These are phyloP conservation scores for Myxozyma geophila DNA, from an alignment of 805 yeast genomes.

Conservation along the genomic window DNA sequence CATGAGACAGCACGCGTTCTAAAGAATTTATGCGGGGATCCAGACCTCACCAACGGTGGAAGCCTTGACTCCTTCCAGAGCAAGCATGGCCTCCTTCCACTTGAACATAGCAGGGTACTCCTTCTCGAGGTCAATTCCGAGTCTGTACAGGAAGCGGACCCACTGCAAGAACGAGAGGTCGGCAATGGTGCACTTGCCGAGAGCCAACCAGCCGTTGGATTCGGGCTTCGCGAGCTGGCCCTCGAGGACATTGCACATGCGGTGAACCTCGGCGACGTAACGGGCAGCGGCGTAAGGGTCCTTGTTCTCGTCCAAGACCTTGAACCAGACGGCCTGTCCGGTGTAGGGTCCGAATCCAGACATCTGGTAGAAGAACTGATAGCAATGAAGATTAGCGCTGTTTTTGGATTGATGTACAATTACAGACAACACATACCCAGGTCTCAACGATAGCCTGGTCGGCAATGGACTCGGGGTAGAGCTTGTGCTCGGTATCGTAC, in stretches of 20 bases:
- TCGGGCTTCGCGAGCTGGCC: slow-evolving; percentile 86
- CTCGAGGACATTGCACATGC: slow-evolving; percentile 86
- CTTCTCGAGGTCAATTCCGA: slow-evolving; percentile 77
- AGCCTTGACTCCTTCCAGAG: slow-evolving; percentile 74
- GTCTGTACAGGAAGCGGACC: slow-evolving; percentile 87
- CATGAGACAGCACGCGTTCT: background rate
- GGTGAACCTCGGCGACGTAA: slow-evolving; percentile 81
- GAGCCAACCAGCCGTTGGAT: slow-evolving; percentile 86
- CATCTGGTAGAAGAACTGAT: slow-evolving; percentile 35
- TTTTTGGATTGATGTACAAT: background rate
- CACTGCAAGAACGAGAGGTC: slow-evolving; percentile 89
- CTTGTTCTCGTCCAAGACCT: slow-evolving; percentile 77
- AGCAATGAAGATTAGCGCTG: background rate
- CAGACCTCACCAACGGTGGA: slow-evolving; percentile 36
- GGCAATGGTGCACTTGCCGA: slow-evolving; percentile 75
- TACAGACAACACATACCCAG: slow-evolving; percentile 21
- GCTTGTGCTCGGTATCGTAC: slow-evolving; percentile 51
- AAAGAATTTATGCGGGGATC: slow-evolving; percentile 10
- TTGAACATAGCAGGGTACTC: slow-evolving; percentile 86
- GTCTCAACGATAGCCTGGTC: slow-evolving; percentile 38
- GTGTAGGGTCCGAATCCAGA: slow-evolving; percentile 43
- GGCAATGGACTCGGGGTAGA: slow-evolving; percentile 33
- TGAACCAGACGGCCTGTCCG: slow-evolving; percentile 87
- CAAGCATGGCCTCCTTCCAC: slow-evolving; percentile 92
- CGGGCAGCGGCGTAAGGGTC: slow-evolving; percentile 84